Evolutionary conservation across 2,329 filamentous ascomycete genomes (phyloP).

Genomic region (Trichoderma citrinoviride): DNA sequence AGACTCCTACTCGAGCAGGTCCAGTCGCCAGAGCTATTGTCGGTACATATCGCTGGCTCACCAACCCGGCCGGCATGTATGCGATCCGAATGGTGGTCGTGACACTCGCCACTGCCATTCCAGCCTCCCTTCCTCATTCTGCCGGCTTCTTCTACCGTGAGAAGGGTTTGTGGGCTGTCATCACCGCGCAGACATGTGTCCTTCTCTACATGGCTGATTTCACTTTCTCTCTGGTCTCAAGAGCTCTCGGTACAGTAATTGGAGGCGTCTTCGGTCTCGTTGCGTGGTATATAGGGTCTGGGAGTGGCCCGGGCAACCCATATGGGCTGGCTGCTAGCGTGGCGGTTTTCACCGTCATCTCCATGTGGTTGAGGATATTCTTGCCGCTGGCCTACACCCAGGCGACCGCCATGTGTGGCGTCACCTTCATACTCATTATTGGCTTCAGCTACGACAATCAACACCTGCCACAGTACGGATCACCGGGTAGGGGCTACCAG

Average conservation of each 20-base stretch:
- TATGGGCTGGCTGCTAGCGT: conserved; percentile 49
- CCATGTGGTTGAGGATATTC: conserved; percentile 39
- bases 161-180: conserved; percentile 52
- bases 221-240: conserved; percentile 43
- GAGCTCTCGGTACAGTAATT: conserved; percentile 44
- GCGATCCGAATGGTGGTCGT: conserved; percentile 48
- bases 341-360: conserved; percentile 36
- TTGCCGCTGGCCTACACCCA: conserved; percentile 31
- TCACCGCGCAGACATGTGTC: conserved; percentile 49
- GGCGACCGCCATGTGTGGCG: conserved; percentile 34
- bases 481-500: conserved; percentile 46
- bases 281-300: conserved; percentile 52
- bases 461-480: conserved; percentile 44
- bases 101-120: conserved; percentile 44
- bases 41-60: conserved; percentile 41
- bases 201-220: conserved; percentile 52
- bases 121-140: conserved; percentile 40
- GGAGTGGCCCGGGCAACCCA: conserved; percentile 46
- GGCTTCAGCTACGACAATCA: conserved; percentile 48
- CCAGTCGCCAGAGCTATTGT: conserved; percentile 29
- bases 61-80: conserved; percentile 44
- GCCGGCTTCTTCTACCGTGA: conserved; percentile 52
- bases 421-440: conserved; percentile 44
- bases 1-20: conserved; percentile 21
- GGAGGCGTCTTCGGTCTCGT: conserved; percentile 48